Conservation (phyloP, 2,329 filamentous ascomycete genomes). For the Penicillium vulpinum region DNA sequence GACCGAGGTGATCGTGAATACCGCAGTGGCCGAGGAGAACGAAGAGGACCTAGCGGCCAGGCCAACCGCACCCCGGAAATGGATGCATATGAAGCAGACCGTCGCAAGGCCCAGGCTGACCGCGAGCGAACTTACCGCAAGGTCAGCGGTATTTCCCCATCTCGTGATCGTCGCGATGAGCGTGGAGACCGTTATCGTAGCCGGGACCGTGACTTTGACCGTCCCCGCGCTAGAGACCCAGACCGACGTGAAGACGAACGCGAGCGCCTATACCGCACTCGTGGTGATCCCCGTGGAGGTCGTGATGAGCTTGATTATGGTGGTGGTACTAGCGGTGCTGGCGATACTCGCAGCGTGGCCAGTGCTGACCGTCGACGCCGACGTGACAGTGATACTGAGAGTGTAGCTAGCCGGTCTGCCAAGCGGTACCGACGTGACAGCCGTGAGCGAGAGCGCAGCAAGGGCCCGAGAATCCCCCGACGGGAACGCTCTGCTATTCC, state of each 20-base stretch:
- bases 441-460: slow-evolving; percentile 39
- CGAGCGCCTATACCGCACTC: slow-evolving; percentile 78
- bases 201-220: slow-evolving; percentile 44
- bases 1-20: slow-evolving; percentile 60
- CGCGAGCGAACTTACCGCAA: slow-evolving; percentile 92
- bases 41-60: slow-evolving; percentile 50
- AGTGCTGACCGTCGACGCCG: slow-evolving; percentile 71
- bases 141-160: slow-evolving; percentile 62
- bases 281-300: slow-evolving; percentile 76
- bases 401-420: slow-evolving; percentile 57
- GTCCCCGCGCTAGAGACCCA: slow-evolving; percentile 39
- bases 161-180: slow-evolving; percentile 41
- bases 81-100: slow-evolving; percentile 93
- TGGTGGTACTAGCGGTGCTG: slow-evolving; percentile 59
- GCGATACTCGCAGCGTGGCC: slow-evolving; percentile 59
- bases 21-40: slow-evolving; percentile 47
- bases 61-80: slow-evolving; percentile 85
- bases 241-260: slow-evolving; percentile 76
- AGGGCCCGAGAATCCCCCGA: slow-evolving; percentile 53
- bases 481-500: slow-evolving; percentile 42
- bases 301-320: slow-evolving; percentile 92
- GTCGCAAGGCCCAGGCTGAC: slow-evolving; percentile 88
- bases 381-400: slow-evolving; percentile 73
- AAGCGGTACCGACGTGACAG: slow-evolving; percentile 56
- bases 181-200: slow-evolving; percentile 40